Conservation (phyloP, 306 rosid species). For the Begonia masoniana region DNA sequence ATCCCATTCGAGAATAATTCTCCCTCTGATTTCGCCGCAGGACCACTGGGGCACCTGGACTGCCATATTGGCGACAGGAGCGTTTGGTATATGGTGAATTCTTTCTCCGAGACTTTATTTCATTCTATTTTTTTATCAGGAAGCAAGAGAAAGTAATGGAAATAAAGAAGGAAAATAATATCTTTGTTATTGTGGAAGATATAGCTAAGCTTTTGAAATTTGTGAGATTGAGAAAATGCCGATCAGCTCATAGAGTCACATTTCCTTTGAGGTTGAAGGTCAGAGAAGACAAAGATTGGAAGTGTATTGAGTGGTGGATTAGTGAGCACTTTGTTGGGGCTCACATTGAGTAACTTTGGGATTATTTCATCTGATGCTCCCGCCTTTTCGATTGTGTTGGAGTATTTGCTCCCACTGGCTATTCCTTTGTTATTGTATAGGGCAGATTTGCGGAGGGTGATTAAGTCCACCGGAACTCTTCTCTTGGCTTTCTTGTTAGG, state of each 20-base stretch:
- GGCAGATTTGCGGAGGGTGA: conserved; percentile 40
- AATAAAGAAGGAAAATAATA: neutral
- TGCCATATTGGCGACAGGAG: conserved; percentile 25
- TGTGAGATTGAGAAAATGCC: neutral
- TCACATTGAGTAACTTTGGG: conserved; percentile 58
- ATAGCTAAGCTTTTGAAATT: neutral
- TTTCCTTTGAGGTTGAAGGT: conserved; percentile 23
- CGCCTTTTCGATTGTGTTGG: conserved; percentile 45
- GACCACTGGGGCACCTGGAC: conserved; percentile 38
- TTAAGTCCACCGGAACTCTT: conserved; percentile 38
- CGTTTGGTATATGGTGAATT: conserved; percentile 35
- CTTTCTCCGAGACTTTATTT: neutral
- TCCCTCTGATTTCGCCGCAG: conserved; percentile 24
- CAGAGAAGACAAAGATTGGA: conserved; percentile 51
- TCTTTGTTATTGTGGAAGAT: neutral
- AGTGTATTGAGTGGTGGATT: conserved; percentile 67
- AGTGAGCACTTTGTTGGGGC: conserved; percentile 67
- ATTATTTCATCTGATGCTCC: conserved; percentile 52
- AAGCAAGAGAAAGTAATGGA: neutral
- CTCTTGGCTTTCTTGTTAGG: conserved; percentile 54
- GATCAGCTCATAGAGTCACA: neutral
- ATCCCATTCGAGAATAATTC: too few relatives aligned
- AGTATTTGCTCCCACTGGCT: conserved; percentile 45
- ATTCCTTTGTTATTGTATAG: conserved; percentile 54
- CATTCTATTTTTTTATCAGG: neutral